A percentile compares a stretch with the other conserved stretches of the same genome.
Evolutionary conservation across 2,329 filamentous ascomycete genomes (phyloP).

Genomic region (Ophiocordyceps sinensis): DNA sequence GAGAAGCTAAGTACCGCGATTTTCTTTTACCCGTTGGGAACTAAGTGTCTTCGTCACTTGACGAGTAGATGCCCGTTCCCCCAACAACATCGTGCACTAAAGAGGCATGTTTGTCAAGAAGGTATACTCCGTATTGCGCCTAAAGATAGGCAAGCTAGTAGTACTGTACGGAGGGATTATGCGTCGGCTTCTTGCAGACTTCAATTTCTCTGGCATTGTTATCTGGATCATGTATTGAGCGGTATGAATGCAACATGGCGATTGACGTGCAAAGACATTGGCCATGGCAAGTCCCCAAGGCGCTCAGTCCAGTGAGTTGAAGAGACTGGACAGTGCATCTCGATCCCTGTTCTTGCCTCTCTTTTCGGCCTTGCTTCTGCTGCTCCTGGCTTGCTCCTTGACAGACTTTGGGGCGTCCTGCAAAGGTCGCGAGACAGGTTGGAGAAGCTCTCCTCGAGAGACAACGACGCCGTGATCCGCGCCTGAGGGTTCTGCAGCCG

Average conservation of each 20-base stretch:
- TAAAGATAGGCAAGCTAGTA: no score
- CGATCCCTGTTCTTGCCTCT: slow-evolving; percentile 42
- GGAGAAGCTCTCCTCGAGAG: slow-evolving; percentile 8
- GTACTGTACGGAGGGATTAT: slow-evolving; percentile 8
- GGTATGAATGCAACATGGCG: neutral
- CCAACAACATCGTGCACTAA: no score
- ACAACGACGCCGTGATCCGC: slow-evolving; percentile 15
- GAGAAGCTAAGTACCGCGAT: no score
- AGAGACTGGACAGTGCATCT: slow-evolving; percentile 62
- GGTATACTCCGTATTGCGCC: no score
- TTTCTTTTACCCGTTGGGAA: no score
- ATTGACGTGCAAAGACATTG: neutral
- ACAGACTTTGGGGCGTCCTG: slow-evolving; percentile 7
- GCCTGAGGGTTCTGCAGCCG: neutral
- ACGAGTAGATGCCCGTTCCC: no score
- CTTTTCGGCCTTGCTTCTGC: slow-evolving; percentile 29
- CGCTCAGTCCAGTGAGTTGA: slow-evolving; percentile 34
- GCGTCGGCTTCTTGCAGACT: slow-evolving; percentile 1
- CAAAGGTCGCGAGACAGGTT: neutral
- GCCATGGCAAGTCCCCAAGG: neutral
- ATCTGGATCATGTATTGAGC: neutral
- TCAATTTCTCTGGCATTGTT: neutral
- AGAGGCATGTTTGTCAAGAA: no score
- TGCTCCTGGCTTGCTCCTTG: slow-evolving; percentile 19
- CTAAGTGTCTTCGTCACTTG: no score